phyloP scores from a whole-genome alignment of 495 filamentous ascomycete genomes.

The Penicillium bovifimosum region DNA sequence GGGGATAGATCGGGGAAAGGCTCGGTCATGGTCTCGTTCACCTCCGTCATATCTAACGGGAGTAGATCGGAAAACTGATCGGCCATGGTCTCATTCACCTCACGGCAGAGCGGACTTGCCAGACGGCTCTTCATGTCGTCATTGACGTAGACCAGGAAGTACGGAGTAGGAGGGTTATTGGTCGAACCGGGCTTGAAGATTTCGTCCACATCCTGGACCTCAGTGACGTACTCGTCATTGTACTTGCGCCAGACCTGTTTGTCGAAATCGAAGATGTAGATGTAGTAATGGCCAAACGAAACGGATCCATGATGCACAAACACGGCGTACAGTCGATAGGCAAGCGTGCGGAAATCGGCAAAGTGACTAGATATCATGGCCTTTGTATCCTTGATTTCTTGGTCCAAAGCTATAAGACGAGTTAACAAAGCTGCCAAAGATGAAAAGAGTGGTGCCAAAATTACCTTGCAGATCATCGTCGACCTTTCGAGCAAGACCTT shows the following conservation, averaged over 20 bases:
- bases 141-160: slow-evolving; percentile 82
- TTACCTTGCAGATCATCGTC: slow-evolving; percentile 37
- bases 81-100: slow-evolving; percentile 25
- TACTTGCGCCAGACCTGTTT: slow-evolving; percentile 83
- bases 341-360: slow-evolving; percentile 45
- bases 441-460: not conserved
- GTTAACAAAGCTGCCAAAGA: slow-evolving; percentile 6
- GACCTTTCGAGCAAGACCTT: slow-evolving; percentile 28
- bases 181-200: slow-evolving; percentile 61
- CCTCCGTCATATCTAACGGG: slow-evolving; percentile 17
- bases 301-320: slow-evolving; percentile 79
- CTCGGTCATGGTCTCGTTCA: slow-evolving; percentile 23
- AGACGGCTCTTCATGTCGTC: slow-evolving; percentile 55
- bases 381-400: slow-evolving; percentile 45
- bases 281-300: slow-evolving; percentile 87
- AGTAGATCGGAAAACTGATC: slow-evolving; percentile 8
- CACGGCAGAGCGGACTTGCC: slow-evolving; percentile 55
- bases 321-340: slow-evolving; percentile 84
- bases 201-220: slow-evolving; percentile 53
- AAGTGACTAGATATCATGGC: slow-evolving; percentile 59
- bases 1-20: not conserved
- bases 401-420: slow-evolving; percentile 35
- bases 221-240: slow-evolving; percentile 79
- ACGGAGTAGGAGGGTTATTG: slow-evolving; percentile 66
- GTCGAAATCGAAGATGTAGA: slow-evolving; percentile 89